These are phyloP conservation scores for Zygotorulaspora mrakii DNA, from an alignment of 1,139 yeast genomes.

Conservation along the genomic window DNA sequence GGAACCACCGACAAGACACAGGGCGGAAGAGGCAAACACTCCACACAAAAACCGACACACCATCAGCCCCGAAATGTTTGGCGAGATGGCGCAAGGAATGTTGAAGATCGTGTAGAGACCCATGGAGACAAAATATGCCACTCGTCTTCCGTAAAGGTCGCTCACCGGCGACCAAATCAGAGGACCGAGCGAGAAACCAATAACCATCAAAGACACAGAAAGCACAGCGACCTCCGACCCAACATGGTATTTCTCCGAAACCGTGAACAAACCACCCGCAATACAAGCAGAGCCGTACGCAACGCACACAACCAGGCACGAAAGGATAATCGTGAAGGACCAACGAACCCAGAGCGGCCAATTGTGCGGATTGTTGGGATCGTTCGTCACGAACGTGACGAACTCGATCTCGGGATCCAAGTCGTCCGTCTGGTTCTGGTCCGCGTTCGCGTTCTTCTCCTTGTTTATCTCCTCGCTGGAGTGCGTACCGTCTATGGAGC, in stretches of 20 bases:
- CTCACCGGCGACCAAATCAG: constrained; percentile 86
- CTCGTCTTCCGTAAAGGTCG: constrained; percentile 81
- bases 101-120: constrained; percentile 73
- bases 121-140: constrained; percentile 75
- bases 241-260: constrained; percentile 61
- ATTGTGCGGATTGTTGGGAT: constrained; percentile 84
- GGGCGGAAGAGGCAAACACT: constrained; percentile 78
- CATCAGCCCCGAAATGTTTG: constrained; percentile 74
- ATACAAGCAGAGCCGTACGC: constrained; percentile 89
- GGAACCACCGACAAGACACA: constrained; percentile 85
- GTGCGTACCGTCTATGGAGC: constrained; percentile 12
- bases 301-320: constrained; percentile 73
- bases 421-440: constrained; percentile 27
- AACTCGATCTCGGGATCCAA: constrained; percentile 69
- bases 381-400: constrained; percentile 71
- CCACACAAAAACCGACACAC: constrained; percentile 85
- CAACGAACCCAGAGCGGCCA: constrained; percentile 63
- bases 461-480: constrained; percentile 18
- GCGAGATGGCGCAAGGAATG: constrained; percentile 84
- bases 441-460: constrained; percentile 11
- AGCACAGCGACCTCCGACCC: constrained; percentile 74
- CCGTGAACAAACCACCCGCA: constrained; percentile 74
- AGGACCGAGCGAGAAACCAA: constrained; percentile 87
- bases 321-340: constrained; percentile 62
- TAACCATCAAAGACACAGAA: constrained; percentile 80